Conservation (phyloP, 805 yeast species). For the Wickerhamiella domercqiae region DNA sequence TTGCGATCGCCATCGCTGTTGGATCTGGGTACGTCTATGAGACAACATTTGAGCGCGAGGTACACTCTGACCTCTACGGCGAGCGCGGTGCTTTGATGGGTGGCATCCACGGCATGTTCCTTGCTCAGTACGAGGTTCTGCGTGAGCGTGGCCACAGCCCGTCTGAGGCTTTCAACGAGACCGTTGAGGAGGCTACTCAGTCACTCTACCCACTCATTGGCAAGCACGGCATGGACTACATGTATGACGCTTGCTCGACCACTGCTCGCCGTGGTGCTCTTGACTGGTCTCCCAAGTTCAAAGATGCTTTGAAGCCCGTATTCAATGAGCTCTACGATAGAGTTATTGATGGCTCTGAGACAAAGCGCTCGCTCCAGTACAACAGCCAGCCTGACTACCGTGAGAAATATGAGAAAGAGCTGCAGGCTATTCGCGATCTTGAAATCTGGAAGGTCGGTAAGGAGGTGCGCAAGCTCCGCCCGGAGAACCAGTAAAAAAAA, state of each 20-base stretch:
- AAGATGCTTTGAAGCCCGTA: constrained; percentile 96
- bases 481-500: constrained; percentile 73
- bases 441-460: constrained; percentile 99
- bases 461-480: constrained; percentile 99
- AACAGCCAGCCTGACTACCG: constrained; percentile 98
- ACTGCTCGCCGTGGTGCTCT: constrained; percentile 99
- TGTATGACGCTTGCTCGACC: constrained; percentile 99
- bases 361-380: constrained; percentile 95
- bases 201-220: constrained; percentile 98
- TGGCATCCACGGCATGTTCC: constrained; percentile 99
- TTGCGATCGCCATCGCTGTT: constrained; percentile 96
- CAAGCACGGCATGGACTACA: constrained; percentile 99
- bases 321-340: constrained; percentile 91
- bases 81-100: constrained; percentile 99
- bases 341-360: constrained; percentile 92
- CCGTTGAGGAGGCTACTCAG: constrained; percentile 99
- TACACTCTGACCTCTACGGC: constrained; percentile 97
- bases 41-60: constrained; percentile 98
- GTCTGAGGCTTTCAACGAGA: constrained; percentile 99
- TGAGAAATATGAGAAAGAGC: constrained; percentile 86
- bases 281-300: constrained; percentile 99
- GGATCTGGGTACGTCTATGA: constrained; percentile 99
- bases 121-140: constrained; percentile 98
- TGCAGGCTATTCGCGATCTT: constrained; percentile 84
- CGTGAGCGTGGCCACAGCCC: constrained; percentile 99